Conservation (phyloP, 2,329 filamentous ascomycete species). For the Neurospora sp. region DNA sequence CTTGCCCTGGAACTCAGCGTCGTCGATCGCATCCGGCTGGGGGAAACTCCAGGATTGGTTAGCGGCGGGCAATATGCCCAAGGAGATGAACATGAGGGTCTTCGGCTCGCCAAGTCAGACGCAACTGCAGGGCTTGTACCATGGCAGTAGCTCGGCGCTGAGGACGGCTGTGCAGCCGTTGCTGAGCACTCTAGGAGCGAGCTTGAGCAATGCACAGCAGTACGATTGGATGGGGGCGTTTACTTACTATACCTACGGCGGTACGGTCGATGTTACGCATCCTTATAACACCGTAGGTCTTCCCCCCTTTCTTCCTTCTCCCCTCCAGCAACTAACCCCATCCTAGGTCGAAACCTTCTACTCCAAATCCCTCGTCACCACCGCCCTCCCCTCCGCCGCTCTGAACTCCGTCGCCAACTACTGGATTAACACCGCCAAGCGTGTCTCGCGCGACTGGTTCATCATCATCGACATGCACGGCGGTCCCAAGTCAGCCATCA, state of each 20-base stretch:
- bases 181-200: conserved; percentile 14
- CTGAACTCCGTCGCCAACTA: conserved; percentile 19
- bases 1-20: conserved; percentile 17
- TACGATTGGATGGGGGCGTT: conserved; percentile 22
- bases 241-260: conserved; percentile 23
- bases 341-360: conserved; percentile 22
- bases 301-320: neutral
- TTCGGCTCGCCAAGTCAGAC: conserved; percentile 17
- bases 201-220: conserved; percentile 14
- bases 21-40: conserved; percentile 17
- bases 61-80: conserved; percentile 15
- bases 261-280: conserved; percentile 17
- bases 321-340: neutral
- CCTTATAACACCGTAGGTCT: conserved; percentile 16
- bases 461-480: conserved; percentile 27
- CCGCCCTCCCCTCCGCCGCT: conserved; percentile 16
- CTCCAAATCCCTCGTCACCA: conserved; percentile 21
- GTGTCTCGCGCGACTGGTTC: conserved; percentile 21
- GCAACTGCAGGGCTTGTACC: conserved; percentile 21
- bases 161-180: conserved; percentile 17
- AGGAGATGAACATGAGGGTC: conserved; percentile 22
- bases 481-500: conserved; percentile 27
- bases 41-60: conserved; percentile 18
- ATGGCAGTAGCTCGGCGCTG: conserved; percentile 14
- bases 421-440: conserved; percentile 18